Conservation (phyloP, 345 rosid genomes). For the Citrus maxima region DNA sequence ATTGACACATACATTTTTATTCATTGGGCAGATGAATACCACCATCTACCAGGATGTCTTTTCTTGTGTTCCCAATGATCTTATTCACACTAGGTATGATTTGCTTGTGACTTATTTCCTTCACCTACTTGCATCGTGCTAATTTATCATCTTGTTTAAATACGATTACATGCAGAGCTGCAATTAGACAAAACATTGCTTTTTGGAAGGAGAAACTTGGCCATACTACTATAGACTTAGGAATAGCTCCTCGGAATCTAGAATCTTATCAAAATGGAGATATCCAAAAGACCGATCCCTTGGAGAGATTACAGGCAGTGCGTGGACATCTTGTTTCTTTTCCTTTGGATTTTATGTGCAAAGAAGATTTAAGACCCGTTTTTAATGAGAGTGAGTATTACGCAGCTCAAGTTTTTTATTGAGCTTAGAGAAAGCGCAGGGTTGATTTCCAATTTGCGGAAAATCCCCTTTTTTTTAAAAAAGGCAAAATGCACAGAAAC, state of each 20-base stretch:
- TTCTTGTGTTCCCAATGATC: slow-evolving; percentile 89
- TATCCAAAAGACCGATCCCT: slow-evolving; percentile 46
- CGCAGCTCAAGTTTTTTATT: slow-evolving; percentile 94
- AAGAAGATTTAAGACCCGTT: slow-evolving; percentile 89
- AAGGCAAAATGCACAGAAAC: background rate
- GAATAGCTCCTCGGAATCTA: slow-evolving; percentile 75
- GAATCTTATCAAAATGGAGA: slow-evolving; percentile 70
- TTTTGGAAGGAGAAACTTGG: slow-evolving; percentile 77
- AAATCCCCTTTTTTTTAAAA: background rate
- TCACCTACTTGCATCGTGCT: background rate
- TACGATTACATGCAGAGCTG: slow-evolving; percentile 38
- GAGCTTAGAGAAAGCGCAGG: slow-evolving; percentile 2
- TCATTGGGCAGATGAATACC: slow-evolving; percentile 65
- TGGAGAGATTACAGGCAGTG: slow-evolving; percentile 62
- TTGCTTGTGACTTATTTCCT: background rate
- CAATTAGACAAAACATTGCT: slow-evolving; percentile 60
- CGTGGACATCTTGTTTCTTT: slow-evolving; percentile 90
- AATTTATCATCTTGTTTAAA: background rate
- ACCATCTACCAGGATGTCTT: slow-evolving; percentile 87
- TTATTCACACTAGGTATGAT: slow-evolving; percentile 74
- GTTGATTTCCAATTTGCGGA: background rate
- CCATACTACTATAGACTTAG: slow-evolving; percentile 87
- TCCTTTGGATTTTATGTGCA: slow-evolving; percentile 91
- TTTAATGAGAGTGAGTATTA: slow-evolving; percentile 96
- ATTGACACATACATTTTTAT: slow-evolving; percentile 9